These are phyloP conservation scores for Zizania palustris DNA, from an alignment of 202 grass and related monocot species.

Conservation along the genomic window DNA sequence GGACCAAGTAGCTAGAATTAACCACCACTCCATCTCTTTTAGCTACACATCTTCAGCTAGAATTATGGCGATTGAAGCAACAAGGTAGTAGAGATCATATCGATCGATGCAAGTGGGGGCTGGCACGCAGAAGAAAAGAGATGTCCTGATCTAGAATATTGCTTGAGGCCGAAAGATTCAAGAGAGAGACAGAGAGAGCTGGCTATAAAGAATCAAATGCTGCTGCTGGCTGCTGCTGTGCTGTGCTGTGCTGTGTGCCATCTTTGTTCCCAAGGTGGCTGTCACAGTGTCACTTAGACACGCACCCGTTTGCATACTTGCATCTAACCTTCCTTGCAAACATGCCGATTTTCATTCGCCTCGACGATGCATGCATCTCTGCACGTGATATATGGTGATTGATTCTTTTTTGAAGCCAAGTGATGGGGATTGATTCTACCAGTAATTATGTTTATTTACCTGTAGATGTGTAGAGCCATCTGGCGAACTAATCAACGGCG, in stretches of 20 bases:
- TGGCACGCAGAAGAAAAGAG: not conserved
- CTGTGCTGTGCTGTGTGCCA: no score
- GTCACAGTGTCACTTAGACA: constrained; percentile 28
- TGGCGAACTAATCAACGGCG: constrained; percentile 26
- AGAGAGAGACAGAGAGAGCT: constrained; percentile 43
- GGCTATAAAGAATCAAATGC: constrained; percentile 52
- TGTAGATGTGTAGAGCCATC: constrained; percentile 28
- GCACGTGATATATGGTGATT: no score
- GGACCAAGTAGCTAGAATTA: constrained; percentile 34
- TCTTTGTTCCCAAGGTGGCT: constrained; percentile 60
- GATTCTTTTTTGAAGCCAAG: no score
- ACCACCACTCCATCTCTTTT: not conserved
- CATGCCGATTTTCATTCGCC: no score
- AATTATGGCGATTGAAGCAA: constrained; percentile 56
- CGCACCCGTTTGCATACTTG: constrained; percentile 39
- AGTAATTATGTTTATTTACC: constrained; percentile 39
- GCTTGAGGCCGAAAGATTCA: constrained; percentile 47
- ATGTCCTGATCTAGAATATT: constrained; percentile 33
- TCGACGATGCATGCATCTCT: no score
- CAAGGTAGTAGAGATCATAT: no score
- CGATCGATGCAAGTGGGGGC: not conserved
- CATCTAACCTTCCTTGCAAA: constrained; percentile 55
- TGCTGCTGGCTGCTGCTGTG: no score
- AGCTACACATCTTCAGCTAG: constrained; percentile 23
- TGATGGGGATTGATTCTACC: constrained; percentile 39